These are phyloP conservation scores for Lentinula edodes DNA, from an alignment of 768 basidiomycete genomes.

Conservation along the genomic window DNA sequence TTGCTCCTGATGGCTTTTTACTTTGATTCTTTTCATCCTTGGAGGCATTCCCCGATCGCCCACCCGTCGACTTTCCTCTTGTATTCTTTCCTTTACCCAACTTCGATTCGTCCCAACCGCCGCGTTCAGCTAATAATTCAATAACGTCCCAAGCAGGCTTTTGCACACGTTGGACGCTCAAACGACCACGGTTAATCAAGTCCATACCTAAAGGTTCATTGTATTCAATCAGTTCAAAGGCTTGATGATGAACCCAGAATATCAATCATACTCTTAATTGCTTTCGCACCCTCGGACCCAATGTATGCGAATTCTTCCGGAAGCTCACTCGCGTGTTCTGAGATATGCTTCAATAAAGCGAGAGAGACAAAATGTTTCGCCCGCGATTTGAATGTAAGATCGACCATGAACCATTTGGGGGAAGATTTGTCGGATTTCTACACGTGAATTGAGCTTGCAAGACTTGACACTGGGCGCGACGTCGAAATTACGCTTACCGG, in stretches of 20 bases:
- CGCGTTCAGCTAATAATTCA: conserved; percentile 53
- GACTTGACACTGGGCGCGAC: not conserved
- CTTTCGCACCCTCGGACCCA: conserved; percentile 49
- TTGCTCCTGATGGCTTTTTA: not conserved
- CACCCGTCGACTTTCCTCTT: not conserved
- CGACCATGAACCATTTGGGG: conserved; percentile 94
- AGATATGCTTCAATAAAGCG: conserved; percentile 63
- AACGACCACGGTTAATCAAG: conserved; percentile 70
- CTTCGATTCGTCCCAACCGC: conserved; percentile 69
- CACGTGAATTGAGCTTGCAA: not conserved
- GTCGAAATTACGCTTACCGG: conserved; percentile 35
- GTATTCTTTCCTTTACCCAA: conserved; percentile 16
- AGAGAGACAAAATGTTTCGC: conserved; percentile 74
- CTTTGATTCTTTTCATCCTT: not conserved
- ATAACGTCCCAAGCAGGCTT: conserved; percentile 63
- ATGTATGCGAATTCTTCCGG: conserved; percentile 65
- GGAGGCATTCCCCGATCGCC: not conserved
- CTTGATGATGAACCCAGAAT: not conserved
- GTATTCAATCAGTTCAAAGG: not conserved
- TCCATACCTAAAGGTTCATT: conserved; percentile 53
- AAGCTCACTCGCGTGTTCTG: conserved; percentile 22
- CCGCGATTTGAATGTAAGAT: conserved; percentile 61
- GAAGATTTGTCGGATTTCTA: conserved; percentile 74
- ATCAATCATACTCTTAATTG: conserved; percentile 51
- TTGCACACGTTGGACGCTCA: conserved; percentile 83